Evolutionary conservation across 2,329 filamentous ascomycete species (phyloP), one percentile per base, ranked within the genome.

Genomic region (Madurella mycetomatis): DNA sequence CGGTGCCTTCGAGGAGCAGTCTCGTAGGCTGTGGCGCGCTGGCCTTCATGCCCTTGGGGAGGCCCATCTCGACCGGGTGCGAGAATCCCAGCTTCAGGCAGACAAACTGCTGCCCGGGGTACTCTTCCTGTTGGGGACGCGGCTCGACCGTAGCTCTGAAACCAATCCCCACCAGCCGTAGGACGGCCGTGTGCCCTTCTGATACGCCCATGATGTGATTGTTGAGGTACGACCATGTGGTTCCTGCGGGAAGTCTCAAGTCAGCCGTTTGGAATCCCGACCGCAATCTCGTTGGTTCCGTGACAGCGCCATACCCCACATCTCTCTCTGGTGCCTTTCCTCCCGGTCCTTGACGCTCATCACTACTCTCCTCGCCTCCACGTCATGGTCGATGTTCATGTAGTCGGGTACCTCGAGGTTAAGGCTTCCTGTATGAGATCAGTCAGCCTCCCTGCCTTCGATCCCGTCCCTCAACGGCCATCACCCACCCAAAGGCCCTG

Each of bases 21-120:
- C 92, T 84, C 34, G 94, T 99, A 41, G 92, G 91, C 71, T 95
- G 87, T 39, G 94, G 92, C 56, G 88, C 88, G 72, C 86, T 92
- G 16, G 92, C 94, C 67, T 82, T 91, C 43, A 99, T 85, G 25
- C 92, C 91, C 62, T 78, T 66, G 1, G 94, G 94, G 46, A 97
- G 84, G 3, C 84, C 85, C 67, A 96, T 78, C 73, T 99, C 92
- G 61, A 99, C 89, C 0, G 92, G 88, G 78, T 99, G 94, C 59
- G 92, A 95, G 74, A 91, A 99, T 54, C 94, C 94, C 52, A 99
- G 88, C 79, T 97, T 97, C 62, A 99, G 77, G 59, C 88, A 90
- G 41, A 99, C 86, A 65, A 95, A 95, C 69, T 90, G 82, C 73
- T 96, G 92, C 41, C 88, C 91, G 0, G 84, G 83, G 68, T 86